Evolutionary conservation across 495 filamentous ascomycete genomes (phyloP), one percentile per base, ranked within the genome.

Genomic region (Elaphomyces granulatus): DNA sequence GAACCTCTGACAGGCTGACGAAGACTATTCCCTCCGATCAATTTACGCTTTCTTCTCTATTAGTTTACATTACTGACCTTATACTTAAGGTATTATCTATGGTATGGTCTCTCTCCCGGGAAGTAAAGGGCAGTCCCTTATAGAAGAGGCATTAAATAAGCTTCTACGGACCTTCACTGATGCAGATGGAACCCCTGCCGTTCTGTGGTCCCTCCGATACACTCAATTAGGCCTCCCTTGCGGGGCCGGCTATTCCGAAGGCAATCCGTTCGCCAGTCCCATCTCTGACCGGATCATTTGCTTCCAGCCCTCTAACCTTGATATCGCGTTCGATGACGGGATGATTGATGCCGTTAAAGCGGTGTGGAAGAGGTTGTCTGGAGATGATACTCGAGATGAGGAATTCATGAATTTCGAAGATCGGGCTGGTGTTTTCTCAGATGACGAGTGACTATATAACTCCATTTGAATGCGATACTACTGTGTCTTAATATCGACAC

Each of bases 1-100:
- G n/a, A n/a, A 83, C 77, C 83, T 28, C 23, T 28, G 77, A 84
- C 79, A 83, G 75, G 70, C 87, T 94, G 87, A 94, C 77, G 53
- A 59, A 52, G 59, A 67, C 63, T 50, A 50, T 42, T 44, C 49
- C 51, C 45, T 45, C 41, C 33, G 34, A 37, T 46, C 42, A n/a
- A 16, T 44, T 36, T 39, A 36, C 32, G 34, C 15, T 41, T 32
- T 16, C 20, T 14, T 10, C 14, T 31, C 34, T 17, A 41, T 16
- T 2, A 30, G 8, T 15, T 45, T 45, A 45, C 37, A 37, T 48
- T 50, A 61, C 72, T 80, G 68, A 80, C 54, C 28, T 44, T 40
- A 38, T 38, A 32, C 41, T 31, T 40, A 47, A 92, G 84, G 78
- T 65, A 67, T 87, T 30, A 54, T 88, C 1, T 88, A 90, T 49